Evolutionary conservation across 202 grass and related monocot genomes (phyloP), one percentile per base, ranked within the genome.

Genomic region (Panicum virgatum): DNA sequence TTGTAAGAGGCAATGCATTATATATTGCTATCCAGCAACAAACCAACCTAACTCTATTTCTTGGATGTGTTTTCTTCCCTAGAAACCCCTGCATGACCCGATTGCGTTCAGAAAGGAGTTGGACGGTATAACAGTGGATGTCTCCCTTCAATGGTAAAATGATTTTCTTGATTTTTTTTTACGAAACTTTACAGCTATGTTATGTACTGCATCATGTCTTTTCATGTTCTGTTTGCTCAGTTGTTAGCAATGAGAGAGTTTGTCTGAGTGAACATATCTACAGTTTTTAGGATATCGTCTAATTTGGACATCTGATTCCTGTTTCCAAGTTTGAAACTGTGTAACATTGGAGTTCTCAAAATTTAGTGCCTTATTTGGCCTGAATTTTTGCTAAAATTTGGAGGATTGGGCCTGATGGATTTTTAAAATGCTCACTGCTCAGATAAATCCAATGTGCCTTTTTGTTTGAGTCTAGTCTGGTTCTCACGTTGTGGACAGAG

Each of bases 61-160:
- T 68, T 85, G 26, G 44, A 32, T 72, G 37, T 87, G 68, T 7
- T 88, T 86, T 76, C 32, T 72, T 73, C 56, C 14, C 27, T 78
- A 98, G 96, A 96, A 86, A 77, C 80, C 89, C 5, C 85, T 98
- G 63, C 96, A 98, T 79, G 88, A 98, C 73, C 89, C 89, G 51
- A 88, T 98, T 75, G 81, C 83, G n/a, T 98, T 93, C 79, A 90
- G 78, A 83, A 91, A 90, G 78, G 87, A 85, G 80, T 79, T 84
- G 80, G 92, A 89, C 90, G 96, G 92, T 79, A 81, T 93, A 75
- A 90, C 63, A n/a, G 90, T 98, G 45, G 92, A 98, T 76, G 90
- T 93, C 62, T 94, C 96, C 40, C 90, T 98, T 85, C 96, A 98
- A 80, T 98, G 96, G 96, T 98, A 98, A 90, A 68, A 18, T 77